Evolutionary conservation across 2,329 filamentous ascomycete genomes (phyloP), one percentile per base, ranked within the genome.

Genomic region (Hypoxylon sp.): DNA sequence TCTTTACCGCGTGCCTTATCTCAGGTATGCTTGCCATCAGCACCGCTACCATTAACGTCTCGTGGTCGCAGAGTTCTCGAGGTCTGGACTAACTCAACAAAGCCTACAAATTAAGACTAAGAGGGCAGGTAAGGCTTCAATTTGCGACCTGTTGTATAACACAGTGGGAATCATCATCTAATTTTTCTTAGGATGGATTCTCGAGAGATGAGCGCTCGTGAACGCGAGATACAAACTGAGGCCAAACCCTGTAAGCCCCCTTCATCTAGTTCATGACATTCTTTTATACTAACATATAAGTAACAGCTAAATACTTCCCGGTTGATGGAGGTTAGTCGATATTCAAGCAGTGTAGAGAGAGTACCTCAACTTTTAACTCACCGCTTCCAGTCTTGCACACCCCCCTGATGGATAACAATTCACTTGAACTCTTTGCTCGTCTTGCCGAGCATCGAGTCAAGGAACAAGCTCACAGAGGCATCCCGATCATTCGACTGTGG

Each of bases 251-350:
- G 64, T 67, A 49, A 48, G 64, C 5, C 32, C n/a, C 21, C 21
- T 38, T n/a, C 17, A 21, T 9, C 25, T 5, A 32, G 4, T 5
- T 5, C 2, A 5, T 19, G 23, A 7, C 2, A 3, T 34, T 32
- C 3, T 5, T 10, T 25, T 43, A 34, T 55, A 36, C 57, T 68
- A 58, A 68, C 51, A 23, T 11, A 13, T 30, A 30, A 7, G 5
- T 30, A 21, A 23, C 10, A 68, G 65, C 65, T 0, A 55, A 53
- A 32, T 65, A 61, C 41, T 68, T 68, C 34, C 65, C 60, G 5
- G 23, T 38, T 0, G 14, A 21, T n/a, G 14, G 21, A 5, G 34
- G 60, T 60, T 32, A 63, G 60, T 57, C 3, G 10, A 45, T 34
- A 5, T 5, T 19, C 19, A 11, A 48, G 6, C 21, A 45, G 25